Conservation (phyloP, 306 rosid genomes). For the Rosa lucieae region DNA sequence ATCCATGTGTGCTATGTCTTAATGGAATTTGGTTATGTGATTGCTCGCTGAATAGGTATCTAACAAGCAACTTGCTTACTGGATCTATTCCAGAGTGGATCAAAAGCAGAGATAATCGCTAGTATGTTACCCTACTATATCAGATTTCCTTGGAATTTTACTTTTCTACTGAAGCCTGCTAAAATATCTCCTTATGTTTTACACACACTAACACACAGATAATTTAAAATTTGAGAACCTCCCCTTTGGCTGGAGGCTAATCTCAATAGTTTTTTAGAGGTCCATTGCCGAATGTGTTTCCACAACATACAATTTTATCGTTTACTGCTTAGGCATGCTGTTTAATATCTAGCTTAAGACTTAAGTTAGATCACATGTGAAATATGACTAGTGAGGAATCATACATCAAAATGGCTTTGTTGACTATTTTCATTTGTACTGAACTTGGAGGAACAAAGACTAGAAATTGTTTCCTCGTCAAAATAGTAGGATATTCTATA, state of each 20-base stretch:
- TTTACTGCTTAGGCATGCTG: not conserved
- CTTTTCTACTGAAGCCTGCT: not conserved
- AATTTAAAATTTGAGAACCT: not conserved
- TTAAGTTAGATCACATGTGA: too few species aligned
- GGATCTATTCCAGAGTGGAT: slow-evolving; percentile 33
- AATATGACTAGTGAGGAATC: too few species aligned
- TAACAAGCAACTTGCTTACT: slow-evolving; percentile 28
- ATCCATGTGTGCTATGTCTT: not conserved
- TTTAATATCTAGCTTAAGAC: not conserved
- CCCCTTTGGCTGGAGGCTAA: not conserved
- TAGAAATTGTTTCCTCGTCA: too few species aligned
- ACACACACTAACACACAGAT: not conserved
- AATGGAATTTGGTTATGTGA: not conserved
- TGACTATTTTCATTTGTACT: too few species aligned
- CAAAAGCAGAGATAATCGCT: not conserved
- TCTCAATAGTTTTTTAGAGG: not conserved
- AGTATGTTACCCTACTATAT: not conserved
- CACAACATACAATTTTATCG: not conserved
- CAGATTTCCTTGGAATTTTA: not conserved
- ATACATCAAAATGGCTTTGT: too few species aligned
- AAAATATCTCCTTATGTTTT: not conserved
- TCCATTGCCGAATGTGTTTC: not conserved
- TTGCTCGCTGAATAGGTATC: slow-evolving; percentile 16
- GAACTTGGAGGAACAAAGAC: too few species aligned
- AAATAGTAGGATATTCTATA: too few species aligned